Evolutionary conservation across 2,329 filamentous ascomycete species (phyloP).

Genomic region (Alternaria brassicae): DNA sequence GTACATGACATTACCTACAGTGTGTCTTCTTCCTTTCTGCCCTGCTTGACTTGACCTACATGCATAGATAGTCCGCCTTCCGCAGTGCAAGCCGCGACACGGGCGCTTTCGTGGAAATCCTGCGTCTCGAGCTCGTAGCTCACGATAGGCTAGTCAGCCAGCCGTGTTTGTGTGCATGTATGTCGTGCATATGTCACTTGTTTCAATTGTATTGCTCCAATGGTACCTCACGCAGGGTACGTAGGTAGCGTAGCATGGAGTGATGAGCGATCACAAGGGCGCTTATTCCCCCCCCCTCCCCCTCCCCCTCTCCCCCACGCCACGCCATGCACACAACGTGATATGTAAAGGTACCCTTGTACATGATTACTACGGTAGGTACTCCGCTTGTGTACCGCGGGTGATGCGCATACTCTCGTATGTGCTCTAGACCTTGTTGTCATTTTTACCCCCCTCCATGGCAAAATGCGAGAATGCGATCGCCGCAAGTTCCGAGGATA

Average conservation of each 20-base stretch:
- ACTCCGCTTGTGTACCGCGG: background rate
- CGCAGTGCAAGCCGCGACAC: background rate
- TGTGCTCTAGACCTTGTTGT: no score
- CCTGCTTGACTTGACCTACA: no score
- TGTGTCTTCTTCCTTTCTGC: no score
- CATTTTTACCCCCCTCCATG: background rate
- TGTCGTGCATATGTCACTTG: slow-evolving; percentile 2
- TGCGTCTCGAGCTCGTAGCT: background rate
- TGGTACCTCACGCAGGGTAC: background rate
- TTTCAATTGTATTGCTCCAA: background rate
- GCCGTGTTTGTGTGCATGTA: background rate
- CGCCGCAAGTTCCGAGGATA: background rate
- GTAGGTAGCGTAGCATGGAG: no score
- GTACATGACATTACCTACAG: no score
- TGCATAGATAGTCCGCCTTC: no score
- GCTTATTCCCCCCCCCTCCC: background rate
- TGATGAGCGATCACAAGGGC: slow-evolving; percentile 3
- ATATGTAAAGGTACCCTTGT: background rate
- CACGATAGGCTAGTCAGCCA: background rate
- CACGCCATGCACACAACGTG: background rate
- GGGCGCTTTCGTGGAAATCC: no score
- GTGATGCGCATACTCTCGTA: background rate
- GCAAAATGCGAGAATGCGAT: background rate
- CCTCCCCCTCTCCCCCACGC: background rate
- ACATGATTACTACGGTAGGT: no score